Evolutionary conservation across 106 monocot genomes (phyloP).

Genomic region (Platanthera zijinensis): DNA sequence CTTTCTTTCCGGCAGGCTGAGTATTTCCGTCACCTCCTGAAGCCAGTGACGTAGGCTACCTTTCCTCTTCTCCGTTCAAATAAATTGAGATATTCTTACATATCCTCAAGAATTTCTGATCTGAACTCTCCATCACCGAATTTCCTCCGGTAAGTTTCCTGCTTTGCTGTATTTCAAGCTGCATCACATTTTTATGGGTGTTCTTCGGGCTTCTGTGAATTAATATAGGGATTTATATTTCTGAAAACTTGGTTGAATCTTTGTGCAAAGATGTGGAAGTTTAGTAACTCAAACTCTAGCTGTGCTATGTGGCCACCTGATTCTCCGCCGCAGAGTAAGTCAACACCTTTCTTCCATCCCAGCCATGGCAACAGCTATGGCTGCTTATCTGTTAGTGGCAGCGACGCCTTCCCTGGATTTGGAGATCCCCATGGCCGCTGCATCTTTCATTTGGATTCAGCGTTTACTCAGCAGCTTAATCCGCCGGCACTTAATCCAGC

Average conservation of each 20-base stretch:
- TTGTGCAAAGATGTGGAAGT: conserved; percentile 25
- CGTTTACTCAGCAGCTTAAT: not conserved
- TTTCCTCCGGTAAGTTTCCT: not conserved
- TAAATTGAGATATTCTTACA: conserved; percentile 9
- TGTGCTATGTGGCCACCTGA: conserved; percentile 12
- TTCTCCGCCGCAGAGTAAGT: conserved; percentile 10
- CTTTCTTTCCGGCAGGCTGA: conserved; percentile 49
- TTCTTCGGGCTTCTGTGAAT: not conserved
- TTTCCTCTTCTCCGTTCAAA: conserved; percentile 7
- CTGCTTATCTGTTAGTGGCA: conserved; percentile 1
- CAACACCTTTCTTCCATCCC: conserved; percentile 19
- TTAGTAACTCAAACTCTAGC: conserved; percentile 9
- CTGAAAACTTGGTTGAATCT: conserved; percentile 12
- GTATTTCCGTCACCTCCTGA: conserved; percentile 91
- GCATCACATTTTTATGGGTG: not conserved
- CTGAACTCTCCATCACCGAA: not conserved
- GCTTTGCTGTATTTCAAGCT: not conserved
- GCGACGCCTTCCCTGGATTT: conserved; percentile 12
- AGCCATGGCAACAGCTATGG: conserved; percentile 10
- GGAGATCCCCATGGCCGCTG: not conserved
- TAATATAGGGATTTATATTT: not conserved
- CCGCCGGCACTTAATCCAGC: not conserved
- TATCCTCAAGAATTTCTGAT: not conserved
- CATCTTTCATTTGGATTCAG: conserved; percentile 5
- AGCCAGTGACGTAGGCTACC: conserved; percentile 78